Base-by-base conservation (phyloP, 805 yeast genomes). In the Myxozyma mucilagina region DNA sequence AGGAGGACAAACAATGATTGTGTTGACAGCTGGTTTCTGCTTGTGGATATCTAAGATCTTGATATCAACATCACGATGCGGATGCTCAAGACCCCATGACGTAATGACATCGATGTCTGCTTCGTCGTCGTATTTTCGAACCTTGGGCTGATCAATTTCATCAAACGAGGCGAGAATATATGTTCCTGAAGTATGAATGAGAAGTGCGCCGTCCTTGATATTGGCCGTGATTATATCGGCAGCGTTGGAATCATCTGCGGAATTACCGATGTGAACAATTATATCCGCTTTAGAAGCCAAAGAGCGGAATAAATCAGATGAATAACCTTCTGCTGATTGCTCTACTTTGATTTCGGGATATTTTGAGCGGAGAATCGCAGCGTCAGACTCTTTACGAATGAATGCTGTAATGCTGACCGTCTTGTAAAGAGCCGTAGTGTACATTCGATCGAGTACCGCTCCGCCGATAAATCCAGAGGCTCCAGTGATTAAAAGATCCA, bases 111-210 rank as follows among this genome's bases (percentile, higher is more conserved):
- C 72, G 61, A 72, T 73, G 57, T 68, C 63, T 13, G 56, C 53
- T 13, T 47, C 57, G 59, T 74, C 76, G 31, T 70, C 73, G 13
- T 70, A 68, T 53, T 65, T 69, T 10, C 61, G 60, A 11, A 66
- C 38, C 7, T 69, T 64, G 8, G 61, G 57, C 63, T 69, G 68
- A 11, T 55, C 60, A 1, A 61, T 53, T 32, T 59, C 53, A 14
- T 65, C 47, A 13, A 42, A 49, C 13, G 53, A 67, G 43, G 70
- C 38, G 36, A 75, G 41, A 35, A 75, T 69, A 1, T 73, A 70
- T 2, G 77, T 71, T 10, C 79, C 79, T 3, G 79, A 73, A 35
- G 77, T 76, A 45, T 76, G 79, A 54, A 76, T 64, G 18, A 75
- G 68, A 24, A 72, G 64, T 4, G 74, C 71, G 8, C 69, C 67